Base-by-base conservation (phyloP, 78 protist genomes). In the Bodo saltans region DNA sequence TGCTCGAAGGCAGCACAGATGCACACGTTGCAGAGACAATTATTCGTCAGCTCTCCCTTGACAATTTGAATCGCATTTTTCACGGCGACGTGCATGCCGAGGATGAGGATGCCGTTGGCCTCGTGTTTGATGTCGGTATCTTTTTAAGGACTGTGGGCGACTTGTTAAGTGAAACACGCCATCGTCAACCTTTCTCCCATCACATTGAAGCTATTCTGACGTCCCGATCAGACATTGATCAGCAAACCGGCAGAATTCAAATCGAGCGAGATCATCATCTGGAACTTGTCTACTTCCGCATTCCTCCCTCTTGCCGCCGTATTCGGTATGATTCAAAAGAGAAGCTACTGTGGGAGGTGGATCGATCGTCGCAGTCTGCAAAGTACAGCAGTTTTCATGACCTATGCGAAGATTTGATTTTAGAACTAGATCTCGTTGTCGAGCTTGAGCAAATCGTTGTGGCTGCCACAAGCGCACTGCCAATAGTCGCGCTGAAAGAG, bases 181-280 rank as follows among this genome's bases (percentile, higher is more conserved):
- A n/a, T n/a, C n/a, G n/a, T n/a, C n/a, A n/a, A n/a, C n/a, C n/a
- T n/a, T 47, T 23, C 60, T 17, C 8, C 60, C 60, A 47, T 17
- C 60, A 76, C 41, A 76, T 40, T 28, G 69, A 30, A 35, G 28
- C 3, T 17, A 3, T 76, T 32, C 28, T 34, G 23, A 3, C 72
- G 25, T 28, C 70, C 27, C 41, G 12, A 25, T 23, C 38, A 38
- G 52, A 38, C 60, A 28, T 81, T 3, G 85, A 35, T 3, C 25
- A 72, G 52, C 12, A n/a, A 42, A 81, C 85, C 25, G 85, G 85
- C 74, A 28, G 85, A 32, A 81, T 81, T 35, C 60, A 81, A 35
- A 70, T 81, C 12, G 74, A 21, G 39, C 33, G 85, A 1, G 74
- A 68, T 3, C 73, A 60, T 26, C 17, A 25, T 25, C 1, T 81